Base-by-base conservation (phyloP, 805 yeast genomes). In the Candida namnaoensis region DNA sequence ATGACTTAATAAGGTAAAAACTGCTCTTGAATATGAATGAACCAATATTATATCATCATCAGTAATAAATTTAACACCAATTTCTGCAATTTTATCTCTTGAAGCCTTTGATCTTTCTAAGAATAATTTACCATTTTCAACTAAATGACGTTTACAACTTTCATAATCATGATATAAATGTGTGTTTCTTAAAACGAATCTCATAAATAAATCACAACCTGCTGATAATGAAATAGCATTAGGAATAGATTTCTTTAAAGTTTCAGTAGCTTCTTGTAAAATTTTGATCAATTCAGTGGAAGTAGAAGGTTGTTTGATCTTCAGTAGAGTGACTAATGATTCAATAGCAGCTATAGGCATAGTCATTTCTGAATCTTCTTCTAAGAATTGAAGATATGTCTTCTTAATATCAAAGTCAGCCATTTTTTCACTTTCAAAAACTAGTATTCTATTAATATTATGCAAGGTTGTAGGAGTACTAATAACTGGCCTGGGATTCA, bases 271-370 rank as follows among this genome's bases (percentile, higher is more conserved):
- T 36, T 78, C 76, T 43, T 84, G 82, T 40, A 91, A 77, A 11
- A 88, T 68, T 40, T 78, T 84, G 54, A 90, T 90, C 56, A 93
- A 74, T 59, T 93, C 99, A 3, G 96, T 86, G 2, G 96, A 88
- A 0, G 99, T 93, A 9, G 88, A 74, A 7, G 99, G 97, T 58
- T 88, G 88, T 51, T 88, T 82, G 38, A 81, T 78, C 48, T 81
- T 74, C 27, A 91, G 65, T 64, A 93, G 74, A 8, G 93, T 84
- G 26, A 93, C 95, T 37, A 93, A 69, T 11, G 96, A 79, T 66
- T 93, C 98, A 55, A 93, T 93, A 32, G 99, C 99, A 36, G 99
- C 99, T 32, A 93, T 87, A 1, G 99, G 99, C 97, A 90, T 93
- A 6, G 99, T 90, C 80, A 93, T 86, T 43, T 93, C 98, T n/a